Conservation (phyloP, 495 filamentous ascomycete species). For the Xylaria telfairii region DNA sequence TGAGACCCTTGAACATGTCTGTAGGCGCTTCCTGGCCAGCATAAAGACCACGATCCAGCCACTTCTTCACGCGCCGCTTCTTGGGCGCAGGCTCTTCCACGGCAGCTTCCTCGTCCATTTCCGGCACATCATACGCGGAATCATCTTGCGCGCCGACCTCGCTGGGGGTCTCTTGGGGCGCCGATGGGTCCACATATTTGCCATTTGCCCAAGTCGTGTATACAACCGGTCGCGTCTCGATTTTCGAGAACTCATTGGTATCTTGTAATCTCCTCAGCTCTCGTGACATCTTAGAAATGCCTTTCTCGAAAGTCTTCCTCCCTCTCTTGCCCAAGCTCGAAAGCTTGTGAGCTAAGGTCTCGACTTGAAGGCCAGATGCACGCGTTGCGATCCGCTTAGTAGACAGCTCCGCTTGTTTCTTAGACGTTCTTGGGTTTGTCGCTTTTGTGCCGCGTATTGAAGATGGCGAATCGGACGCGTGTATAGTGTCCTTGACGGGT, state of each 20-base stretch:
- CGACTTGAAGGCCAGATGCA: slow-evolving; percentile 53
- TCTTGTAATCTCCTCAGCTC: slow-evolving; percentile 58
- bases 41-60: slow-evolving; percentile 84
- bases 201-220: slow-evolving; percentile 62
- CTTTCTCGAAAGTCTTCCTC: slow-evolving; percentile 51
- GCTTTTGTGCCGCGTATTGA: slow-evolving; percentile 27
- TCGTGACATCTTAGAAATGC: slow-evolving; percentile 46
- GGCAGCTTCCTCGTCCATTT: slow-evolving; percentile 42
- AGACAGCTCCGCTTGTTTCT: slow-evolving; percentile 42
- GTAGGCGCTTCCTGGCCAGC: slow-evolving; percentile 74
- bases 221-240: slow-evolving; percentile 57
- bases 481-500: slow-evolving; percentile 43
- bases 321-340: slow-evolving; percentile 52
- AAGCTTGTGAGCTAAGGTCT: slow-evolving; percentile 53
- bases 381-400: slow-evolving; percentile 48
- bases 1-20: slow-evolving; percentile 63
- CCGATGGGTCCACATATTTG: slow-evolving; percentile 49
- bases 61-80: slow-evolving; percentile 67
- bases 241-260: slow-evolving; percentile 60
- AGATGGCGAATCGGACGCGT: slow-evolving; percentile 38
- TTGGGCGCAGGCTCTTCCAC: slow-evolving; percentile 49
- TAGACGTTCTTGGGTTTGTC: slow-evolving; percentile 40
- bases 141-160: slow-evolving; percentile 49
- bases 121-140: slow-evolving; percentile 48
- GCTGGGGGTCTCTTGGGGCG: slow-evolving; percentile 38